phyloP scores from a whole-genome alignment of 1,139 yeast species.

The Hanseniaspora sp. region DNA sequence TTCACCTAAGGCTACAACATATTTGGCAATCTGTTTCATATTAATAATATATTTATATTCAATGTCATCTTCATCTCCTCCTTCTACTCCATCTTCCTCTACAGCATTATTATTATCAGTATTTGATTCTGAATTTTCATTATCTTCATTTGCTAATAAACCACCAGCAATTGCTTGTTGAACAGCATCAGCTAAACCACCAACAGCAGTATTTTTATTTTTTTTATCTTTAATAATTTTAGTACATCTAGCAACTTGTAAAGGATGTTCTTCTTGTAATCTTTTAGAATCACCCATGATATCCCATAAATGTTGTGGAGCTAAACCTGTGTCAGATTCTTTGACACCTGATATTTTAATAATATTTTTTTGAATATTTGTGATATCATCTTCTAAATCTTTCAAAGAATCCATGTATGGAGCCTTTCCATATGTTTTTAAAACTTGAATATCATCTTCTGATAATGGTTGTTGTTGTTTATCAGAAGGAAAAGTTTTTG shows the following conservation, averaged over 20 bases:
- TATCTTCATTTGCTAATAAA: conserved; percentile 56
- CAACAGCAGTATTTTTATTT: conserved; percentile 16
- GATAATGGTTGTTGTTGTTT: conserved; percentile 78
- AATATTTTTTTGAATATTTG: conserved; percentile 69
- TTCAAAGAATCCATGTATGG: conserved; percentile 80
- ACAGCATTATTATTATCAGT: background rate
- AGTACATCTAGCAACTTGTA: conserved; percentile 97
- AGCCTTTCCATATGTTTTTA: conserved; percentile 94
- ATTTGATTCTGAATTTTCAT: conserved; percentile 33
- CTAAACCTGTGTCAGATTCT: conserved; percentile 90
- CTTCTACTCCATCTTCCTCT: conserved; percentile 30
- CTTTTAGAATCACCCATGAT: conserved; percentile 91
- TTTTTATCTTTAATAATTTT: conserved; percentile 65
- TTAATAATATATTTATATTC: conserved; percentile 89
- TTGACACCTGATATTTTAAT: conserved; percentile 89
- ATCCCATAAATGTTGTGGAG: conserved; percentile 96
- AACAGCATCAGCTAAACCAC: conserved; percentile 2
- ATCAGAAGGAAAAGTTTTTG: conserved; percentile 32
- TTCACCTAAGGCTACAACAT: conserved; percentile 92
- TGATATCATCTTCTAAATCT: conserved; percentile 72
- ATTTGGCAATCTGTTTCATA: conserved; percentile 94
- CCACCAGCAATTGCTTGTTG: conserved; percentile 18
- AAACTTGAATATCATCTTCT: conserved; percentile 93
- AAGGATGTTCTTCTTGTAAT: conserved; percentile 85
- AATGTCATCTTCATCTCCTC: conserved; percentile 59